Conservation (phyloP, 257 asterid genomes). For the Solanum sejunctum region DNA sequence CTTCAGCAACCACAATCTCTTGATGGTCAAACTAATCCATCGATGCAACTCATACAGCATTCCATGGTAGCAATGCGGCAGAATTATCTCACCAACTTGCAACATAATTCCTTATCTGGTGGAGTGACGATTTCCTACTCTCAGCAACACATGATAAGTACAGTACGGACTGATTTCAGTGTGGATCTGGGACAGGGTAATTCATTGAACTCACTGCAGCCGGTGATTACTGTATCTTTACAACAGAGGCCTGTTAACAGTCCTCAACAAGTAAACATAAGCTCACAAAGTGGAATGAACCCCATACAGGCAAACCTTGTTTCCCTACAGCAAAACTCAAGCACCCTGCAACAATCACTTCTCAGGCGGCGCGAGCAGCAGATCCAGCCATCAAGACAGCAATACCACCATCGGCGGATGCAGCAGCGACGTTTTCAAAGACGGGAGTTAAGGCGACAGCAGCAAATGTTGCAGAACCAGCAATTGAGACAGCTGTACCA, state of each 20-base stretch:
- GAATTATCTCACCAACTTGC: slow-evolving; percentile 48
- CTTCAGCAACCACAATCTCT: not conserved
- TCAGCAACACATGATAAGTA: slow-evolving; percentile 50
- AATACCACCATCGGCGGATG: not conserved
- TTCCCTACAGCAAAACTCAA: slow-evolving; percentile 26
- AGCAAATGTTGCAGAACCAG: not conserved
- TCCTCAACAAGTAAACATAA: slow-evolving; percentile 54
- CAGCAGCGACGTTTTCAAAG: slow-evolving; percentile 42
- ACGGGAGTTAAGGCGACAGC: slow-evolving; percentile 64
- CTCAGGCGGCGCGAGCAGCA: not conserved
- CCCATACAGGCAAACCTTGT: slow-evolving; percentile 42
- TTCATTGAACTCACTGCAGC: slow-evolving; percentile 61
- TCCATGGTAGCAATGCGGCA: slow-evolving; percentile 36
- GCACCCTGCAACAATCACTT: slow-evolving; percentile 6
- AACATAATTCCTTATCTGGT: slow-evolving; percentile 46
- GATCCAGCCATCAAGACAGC: not conserved
- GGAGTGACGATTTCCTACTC: slow-evolving; percentile 39
- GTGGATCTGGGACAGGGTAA: slow-evolving; percentile 61
- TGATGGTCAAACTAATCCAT: slow-evolving; percentile 26
- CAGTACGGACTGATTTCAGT: slow-evolving; percentile 44
- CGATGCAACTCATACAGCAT: slow-evolving; percentile 56
- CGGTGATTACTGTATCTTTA: slow-evolving; percentile 48
- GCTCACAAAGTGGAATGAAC: slow-evolving; percentile 44
- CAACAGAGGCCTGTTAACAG: slow-evolving; percentile 69
- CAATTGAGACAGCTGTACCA: slow-evolving; percentile 15